phyloP scores from a whole-genome alignment of 306 rosid species.

The Lupinus albus region DNA sequence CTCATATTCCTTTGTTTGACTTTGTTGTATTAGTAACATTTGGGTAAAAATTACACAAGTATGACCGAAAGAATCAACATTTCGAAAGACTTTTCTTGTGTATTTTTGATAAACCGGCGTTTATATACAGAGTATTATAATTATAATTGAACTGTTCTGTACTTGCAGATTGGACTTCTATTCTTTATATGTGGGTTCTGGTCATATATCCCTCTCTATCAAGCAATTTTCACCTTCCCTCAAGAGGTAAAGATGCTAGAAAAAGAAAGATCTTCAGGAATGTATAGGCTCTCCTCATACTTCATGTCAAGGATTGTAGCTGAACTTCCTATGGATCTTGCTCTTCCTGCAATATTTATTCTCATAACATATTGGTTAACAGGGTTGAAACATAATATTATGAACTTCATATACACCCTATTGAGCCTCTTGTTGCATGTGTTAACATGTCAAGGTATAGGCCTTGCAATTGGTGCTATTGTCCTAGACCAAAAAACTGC shows the following conservation, averaged over 20 bases:
- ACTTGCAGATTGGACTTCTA: conserved; percentile 62
- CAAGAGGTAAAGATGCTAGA: conserved; percentile 53
- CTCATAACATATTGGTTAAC: conserved; percentile 58
- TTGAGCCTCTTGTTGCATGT: conserved; percentile 42
- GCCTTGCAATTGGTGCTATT: conserved; percentile 63
- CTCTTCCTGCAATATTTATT: conserved; percentile 51
- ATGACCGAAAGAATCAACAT: too few relatives aligned
- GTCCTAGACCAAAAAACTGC: conserved; percentile 56
- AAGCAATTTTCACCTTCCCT: conserved; percentile 65
- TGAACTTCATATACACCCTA: conserved; percentile 42
- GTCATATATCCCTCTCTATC: conserved; percentile 53
- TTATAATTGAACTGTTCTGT: neutral
- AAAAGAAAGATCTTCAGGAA: conserved; percentile 69
- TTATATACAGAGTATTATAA: too few relatives aligned
- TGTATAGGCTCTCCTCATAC: conserved; percentile 69
- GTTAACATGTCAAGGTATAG: conserved; percentile 59
- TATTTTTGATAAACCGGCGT: too few relatives aligned
- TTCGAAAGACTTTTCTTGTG: too few relatives aligned
- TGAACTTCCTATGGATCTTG: conserved; percentile 69
- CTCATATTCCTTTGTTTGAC: too few relatives aligned
- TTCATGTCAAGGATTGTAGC: conserved; percentile 46
- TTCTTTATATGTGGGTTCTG: conserved; percentile 57
- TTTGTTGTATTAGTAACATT: too few relatives aligned
- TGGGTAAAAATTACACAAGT: too few relatives aligned
- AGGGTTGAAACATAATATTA: conserved; percentile 41